Conservation (phyloP, 2,329 filamentous ascomycete species). For the Nannizziopsis arthrosporioides region DNA sequence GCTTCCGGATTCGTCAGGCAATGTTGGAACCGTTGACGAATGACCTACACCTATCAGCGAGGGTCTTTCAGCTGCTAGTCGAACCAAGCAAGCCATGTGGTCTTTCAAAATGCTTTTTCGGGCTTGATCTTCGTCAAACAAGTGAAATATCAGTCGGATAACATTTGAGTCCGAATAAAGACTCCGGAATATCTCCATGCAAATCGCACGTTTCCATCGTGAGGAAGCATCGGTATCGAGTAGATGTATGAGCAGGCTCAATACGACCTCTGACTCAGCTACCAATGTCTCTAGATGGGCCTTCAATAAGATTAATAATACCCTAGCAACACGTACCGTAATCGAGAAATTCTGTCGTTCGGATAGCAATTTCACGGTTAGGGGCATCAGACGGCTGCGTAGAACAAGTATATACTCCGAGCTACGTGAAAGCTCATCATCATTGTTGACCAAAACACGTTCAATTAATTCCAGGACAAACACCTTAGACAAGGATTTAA, state of each 20-base stretch:
- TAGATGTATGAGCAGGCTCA: conserved; percentile 71
- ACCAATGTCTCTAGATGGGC: conserved; percentile 64
- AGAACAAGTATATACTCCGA: conserved; percentile 71
- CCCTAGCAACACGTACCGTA: conserved; percentile 68
- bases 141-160: conserved; percentile 64
- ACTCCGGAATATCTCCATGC: conserved; percentile 80
- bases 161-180: conserved; percentile 72
- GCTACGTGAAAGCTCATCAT: conserved; percentile 64
- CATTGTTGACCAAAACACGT: conserved; percentile 75
- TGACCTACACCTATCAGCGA: conserved; percentile 75
- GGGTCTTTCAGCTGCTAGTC: conserved; percentile 83
- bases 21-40: conserved; percentile 71
- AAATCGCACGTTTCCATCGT: conserved; percentile 76
- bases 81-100: conserved; percentile 78
- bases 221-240: conserved; percentile 70
- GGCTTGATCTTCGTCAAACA: conserved; percentile 63
- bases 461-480: conserved; percentile 89
- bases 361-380: conserved; percentile 65
- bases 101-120: conserved; percentile 69
- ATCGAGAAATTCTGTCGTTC: conserved; percentile 69
- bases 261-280: conserved; percentile 68
- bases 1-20: conserved; percentile 45
- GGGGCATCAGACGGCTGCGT: conserved; percentile 65
- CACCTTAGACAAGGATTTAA: conserved; percentile 64
- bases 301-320: conserved; percentile 69